Evolutionary conservation across 2,329 filamentous ascomycete species (phyloP).

Genomic region (Fusarium oxysporum): DNA sequence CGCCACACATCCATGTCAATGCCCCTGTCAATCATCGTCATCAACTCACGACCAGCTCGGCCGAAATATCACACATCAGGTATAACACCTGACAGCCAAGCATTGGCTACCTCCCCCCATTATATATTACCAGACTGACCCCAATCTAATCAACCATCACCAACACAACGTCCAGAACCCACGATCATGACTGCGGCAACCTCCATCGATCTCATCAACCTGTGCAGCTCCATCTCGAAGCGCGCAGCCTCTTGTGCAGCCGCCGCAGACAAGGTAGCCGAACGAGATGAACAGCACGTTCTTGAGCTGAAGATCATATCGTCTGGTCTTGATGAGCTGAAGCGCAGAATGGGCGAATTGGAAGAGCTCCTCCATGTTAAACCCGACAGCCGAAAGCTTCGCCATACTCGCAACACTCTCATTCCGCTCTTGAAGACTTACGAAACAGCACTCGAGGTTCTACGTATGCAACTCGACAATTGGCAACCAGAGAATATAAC

Average conservation of each 20-base stretch:
- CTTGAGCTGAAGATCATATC: neutral
- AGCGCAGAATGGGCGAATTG: neutral
- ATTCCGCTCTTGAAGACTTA: neutral
- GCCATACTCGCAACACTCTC: neutral
- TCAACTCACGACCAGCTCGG: neutral
- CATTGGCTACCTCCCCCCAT: neutral
- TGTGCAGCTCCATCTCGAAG: neutral
- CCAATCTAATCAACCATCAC: neutral
- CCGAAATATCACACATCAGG: neutral
- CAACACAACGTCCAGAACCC: neutral
- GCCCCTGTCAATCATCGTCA: neutral
- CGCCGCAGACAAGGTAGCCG: fast-evolving
- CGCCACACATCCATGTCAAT: neutral
- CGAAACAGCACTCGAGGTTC: neutral
- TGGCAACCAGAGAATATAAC: neutral
- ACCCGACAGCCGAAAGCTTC: neutral
- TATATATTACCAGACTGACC: neutral
- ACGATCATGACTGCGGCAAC: neutral
- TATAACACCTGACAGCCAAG: neutral
- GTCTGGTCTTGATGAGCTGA: neutral
- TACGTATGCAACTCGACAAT: neutral
- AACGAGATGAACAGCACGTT: neutral
- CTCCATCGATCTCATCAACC: neutral
- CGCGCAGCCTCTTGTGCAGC: neutral
- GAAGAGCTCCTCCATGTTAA: neutral